Conservation (phyloP, 805 yeast species). For the Lipomyces mesembrius region DNA sequence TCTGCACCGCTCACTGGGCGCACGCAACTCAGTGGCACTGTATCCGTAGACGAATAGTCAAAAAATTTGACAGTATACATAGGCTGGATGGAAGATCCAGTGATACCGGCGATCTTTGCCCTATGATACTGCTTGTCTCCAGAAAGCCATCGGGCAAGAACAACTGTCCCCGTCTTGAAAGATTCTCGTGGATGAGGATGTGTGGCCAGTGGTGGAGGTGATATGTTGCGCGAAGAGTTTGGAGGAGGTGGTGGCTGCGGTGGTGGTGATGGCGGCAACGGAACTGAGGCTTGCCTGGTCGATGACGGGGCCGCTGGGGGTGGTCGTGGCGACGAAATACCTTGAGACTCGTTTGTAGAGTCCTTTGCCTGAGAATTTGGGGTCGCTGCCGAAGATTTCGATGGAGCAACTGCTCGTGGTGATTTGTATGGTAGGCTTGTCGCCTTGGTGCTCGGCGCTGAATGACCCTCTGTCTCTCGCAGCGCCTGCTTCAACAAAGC, state of each 20-base stretch:
- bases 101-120: conserved; percentile 41
- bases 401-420: not conserved
- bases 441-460: not conserved
- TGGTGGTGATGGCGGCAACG: conserved; percentile 16
- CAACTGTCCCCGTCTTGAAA: conserved; percentile 37
- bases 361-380: not conserved
- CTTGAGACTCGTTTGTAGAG: not conserved
- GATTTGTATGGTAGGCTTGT: not conserved
- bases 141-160: conserved; percentile 41
- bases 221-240: not conserved
- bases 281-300: conserved; percentile 5
- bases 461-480: not conserved
- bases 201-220: conserved; percentile 15
- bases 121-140: conserved; percentile 42
- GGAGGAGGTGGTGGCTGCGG: conserved; percentile 18
- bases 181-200: not conserved
- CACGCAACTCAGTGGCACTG: conserved; percentile 36
- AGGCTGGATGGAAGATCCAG: conserved; percentile 41
- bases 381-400: not conserved
- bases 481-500: conserved; percentile 35
- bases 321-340: conserved; percentile 3
- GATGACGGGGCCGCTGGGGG: conserved; percentile 4
- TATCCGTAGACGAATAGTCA: conserved; percentile 37
- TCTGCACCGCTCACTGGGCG: conserved; percentile 1
- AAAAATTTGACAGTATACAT: conserved; percentile 41